Evolutionary conservation across 805 yeast genomes (phyloP).

Genomic region (Teunomyces stri): DNA sequence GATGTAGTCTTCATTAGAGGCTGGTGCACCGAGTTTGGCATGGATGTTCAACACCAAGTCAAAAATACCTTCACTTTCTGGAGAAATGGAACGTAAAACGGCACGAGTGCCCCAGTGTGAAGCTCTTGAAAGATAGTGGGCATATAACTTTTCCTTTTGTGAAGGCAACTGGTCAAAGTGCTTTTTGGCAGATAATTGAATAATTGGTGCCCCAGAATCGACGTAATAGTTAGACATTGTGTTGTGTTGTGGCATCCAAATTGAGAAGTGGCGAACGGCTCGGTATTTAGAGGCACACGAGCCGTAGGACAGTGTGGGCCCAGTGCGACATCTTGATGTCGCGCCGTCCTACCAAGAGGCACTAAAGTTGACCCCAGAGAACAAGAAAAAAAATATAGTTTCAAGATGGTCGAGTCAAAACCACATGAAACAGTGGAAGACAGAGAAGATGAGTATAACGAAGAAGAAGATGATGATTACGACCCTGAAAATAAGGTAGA

Average conservation of each 20-base stretch:
- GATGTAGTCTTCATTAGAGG: conserved; percentile 36
- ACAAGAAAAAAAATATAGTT: background rate
- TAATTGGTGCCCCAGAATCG: conserved; percentile 44
- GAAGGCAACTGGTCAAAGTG: conserved; percentile 66
- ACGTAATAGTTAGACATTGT: conserved; percentile 17
- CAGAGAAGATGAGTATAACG: conserved; percentile 21
- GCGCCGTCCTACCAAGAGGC: conserved; percentile 1
- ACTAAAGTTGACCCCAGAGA: background rate
- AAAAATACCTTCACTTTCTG: conserved; percentile 73
- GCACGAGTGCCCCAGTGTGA: conserved; percentile 82
- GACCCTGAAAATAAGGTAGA: conserved; percentile 23
- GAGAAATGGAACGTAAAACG: conserved; percentile 76
- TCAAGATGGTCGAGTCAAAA: background rate
- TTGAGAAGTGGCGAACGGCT: background rate
- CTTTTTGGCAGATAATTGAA: conserved; percentile 55
- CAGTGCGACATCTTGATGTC: conserved; percentile 1
- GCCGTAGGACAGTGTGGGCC: conserved; percentile 1
- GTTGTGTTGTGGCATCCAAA: conserved; percentile 1
- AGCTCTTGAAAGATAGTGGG: conserved; percentile 81
- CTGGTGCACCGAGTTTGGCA: conserved; percentile 45
- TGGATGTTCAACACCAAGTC: conserved; percentile 68
- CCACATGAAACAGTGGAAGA: background rate
- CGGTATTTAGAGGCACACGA: background rate
- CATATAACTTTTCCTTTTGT: conserved; percentile 60
- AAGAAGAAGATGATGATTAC: conserved; percentile 35